Conservation (phyloP, 78 protist genomes). For the Guillardia theta region DNA sequence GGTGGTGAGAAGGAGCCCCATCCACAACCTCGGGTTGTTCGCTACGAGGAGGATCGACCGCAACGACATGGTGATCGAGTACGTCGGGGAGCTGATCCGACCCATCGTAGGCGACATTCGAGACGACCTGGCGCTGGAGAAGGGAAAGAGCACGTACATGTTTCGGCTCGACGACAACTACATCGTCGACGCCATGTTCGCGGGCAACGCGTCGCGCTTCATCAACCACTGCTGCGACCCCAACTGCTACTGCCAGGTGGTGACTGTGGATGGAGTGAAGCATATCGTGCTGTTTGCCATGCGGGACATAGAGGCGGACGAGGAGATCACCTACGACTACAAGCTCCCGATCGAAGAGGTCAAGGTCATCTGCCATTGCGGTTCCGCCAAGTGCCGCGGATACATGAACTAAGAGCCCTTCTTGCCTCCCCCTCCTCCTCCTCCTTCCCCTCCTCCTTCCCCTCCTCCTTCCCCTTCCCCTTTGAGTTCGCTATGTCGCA, state of each 20-base stretch:
- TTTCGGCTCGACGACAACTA: constrained; percentile 14
- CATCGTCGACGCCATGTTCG: constrained; percentile 9
- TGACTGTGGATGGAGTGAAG: constrained; percentile 20
- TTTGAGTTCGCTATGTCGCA: too few species aligned
- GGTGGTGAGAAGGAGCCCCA: neutral
- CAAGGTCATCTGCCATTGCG: constrained; percentile 33
- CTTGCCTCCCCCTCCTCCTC: too few species aligned
- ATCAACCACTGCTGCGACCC: constrained; percentile 41
- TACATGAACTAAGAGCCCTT: constrained; percentile 28
- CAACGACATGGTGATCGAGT: constrained; percentile 34
- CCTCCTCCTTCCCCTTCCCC: too few species aligned
- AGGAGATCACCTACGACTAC: constrained; percentile 30
- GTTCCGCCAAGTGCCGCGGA: neutral
- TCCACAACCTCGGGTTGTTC: constrained; percentile 30
- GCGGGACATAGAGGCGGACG: neutral
- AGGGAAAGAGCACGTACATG: constrained; percentile 42
- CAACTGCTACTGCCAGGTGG: constrained; percentile 17
- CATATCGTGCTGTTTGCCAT: neutral
- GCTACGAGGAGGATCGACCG: neutral
- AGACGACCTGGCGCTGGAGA: neutral
- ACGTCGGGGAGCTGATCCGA: constrained; percentile 22
- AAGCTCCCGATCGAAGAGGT: neutral
- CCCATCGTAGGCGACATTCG: neutral
- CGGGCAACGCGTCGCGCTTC: constrained; percentile 38
- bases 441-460: too few species aligned